Evolutionary conservation across 2,329 filamentous ascomycete genomes (phyloP).

Genomic region (Aspergillus thermomutatus): DNA sequence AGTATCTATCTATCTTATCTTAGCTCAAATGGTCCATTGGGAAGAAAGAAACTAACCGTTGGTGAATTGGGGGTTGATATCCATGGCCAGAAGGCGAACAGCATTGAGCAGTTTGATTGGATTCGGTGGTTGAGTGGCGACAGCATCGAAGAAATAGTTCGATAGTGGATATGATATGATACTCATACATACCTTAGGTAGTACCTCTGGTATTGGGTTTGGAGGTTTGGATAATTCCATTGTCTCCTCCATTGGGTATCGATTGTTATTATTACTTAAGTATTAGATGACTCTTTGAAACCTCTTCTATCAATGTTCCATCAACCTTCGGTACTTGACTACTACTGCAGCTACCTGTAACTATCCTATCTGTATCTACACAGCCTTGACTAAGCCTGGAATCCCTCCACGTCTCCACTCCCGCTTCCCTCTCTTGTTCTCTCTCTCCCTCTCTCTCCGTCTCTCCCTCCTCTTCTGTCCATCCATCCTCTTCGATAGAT

Average conservation of each 20-base stretch:
- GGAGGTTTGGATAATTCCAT: background rate
- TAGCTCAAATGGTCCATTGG: background rate
- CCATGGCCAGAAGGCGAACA: background rate
- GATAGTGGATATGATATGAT: no score
- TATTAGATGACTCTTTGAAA: background rate
- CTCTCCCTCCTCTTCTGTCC: constrained; percentile 7
- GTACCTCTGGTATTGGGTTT: no score
- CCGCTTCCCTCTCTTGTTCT: constrained; percentile 5
- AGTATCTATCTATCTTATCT: background rate
- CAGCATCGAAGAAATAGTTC: background rate
- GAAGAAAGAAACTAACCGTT: background rate
- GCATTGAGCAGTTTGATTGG: background rate
- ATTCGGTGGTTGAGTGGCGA: background rate
- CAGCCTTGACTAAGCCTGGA: constrained; percentile 4
- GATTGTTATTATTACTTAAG: background rate
- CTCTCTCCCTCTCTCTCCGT: constrained; percentile 8
- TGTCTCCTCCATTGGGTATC: background rate
- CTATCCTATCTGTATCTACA: no score
- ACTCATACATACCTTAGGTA: no score
- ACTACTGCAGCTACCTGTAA: background rate
- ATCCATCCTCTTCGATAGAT: constrained; percentile 12
- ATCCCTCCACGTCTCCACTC: constrained; percentile 3
- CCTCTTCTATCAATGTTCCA: background rate
- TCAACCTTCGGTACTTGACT: background rate
- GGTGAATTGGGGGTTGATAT: background rate